Percentiles rank a stretch among this genome's conserved stretches.
Evolutionary conservation across 495 filamentous ascomycete genomes (phyloP).

Genomic region (Clohesyomyces aquaticus): DNA sequence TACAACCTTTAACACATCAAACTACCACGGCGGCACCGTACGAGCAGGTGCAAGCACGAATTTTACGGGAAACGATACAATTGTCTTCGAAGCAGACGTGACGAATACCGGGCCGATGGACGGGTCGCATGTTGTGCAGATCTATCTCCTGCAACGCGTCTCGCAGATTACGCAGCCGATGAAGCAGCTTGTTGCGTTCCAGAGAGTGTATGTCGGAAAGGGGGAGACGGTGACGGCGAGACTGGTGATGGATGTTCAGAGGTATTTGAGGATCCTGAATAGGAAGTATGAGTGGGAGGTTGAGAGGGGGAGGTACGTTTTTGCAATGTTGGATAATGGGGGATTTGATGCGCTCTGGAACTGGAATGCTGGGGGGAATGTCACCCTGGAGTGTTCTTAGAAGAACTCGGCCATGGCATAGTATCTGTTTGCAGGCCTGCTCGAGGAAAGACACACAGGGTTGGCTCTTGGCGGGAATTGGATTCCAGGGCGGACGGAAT

Average conservation of each 20-base stretch:
- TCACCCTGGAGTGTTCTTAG: conserved; percentile 9
- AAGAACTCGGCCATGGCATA: no score
- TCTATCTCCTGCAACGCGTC: conserved; percentile 12
- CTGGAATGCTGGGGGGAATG: conserved; percentile 5
- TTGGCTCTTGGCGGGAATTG: no score
- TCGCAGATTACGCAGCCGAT: conserved; percentile 9
- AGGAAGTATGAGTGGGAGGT: conserved; percentile 9
- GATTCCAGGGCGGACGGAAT: no score
- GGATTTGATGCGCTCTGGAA: conserved; percentile 17
- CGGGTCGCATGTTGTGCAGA: conserved; percentile 8
- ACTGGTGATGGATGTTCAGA: conserved; percentile 15
- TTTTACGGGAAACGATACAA: conserved; percentile 16
- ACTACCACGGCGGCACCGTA: conserved; percentile 4
- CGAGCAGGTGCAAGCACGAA: not conserved
- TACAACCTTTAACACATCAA: conserved; percentile 41
- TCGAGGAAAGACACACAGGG: not conserved
- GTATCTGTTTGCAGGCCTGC: no score
- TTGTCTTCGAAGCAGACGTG: conserved; percentile 20
- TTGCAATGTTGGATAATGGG: conserved; percentile 21
- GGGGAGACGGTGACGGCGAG: conserved; percentile 11
- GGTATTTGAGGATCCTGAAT: conserved; percentile 20
- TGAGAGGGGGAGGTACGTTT: conserved; percentile 10
- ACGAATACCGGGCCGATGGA: not conserved
- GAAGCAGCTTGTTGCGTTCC: conserved; percentile 14
- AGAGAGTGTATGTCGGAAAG: conserved; percentile 7